Evolutionary conservation across 768 basidiomycete species (phyloP), one percentile per base, ranked within the genome.

Genomic region (Daedalea quercina): DNA sequence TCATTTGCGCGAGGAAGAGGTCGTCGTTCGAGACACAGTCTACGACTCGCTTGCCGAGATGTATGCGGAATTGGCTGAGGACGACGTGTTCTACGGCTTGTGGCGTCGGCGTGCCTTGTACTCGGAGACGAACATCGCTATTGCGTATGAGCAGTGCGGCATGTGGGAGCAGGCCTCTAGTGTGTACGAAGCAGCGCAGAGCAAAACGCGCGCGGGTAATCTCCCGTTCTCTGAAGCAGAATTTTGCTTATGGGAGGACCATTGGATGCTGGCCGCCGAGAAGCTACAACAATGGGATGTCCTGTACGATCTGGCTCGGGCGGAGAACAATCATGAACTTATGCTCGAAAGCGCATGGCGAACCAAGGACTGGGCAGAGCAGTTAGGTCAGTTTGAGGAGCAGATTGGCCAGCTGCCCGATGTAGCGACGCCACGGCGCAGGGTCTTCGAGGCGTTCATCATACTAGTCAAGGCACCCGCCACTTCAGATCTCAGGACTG

Each of bases 221-320:
- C 82, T 96, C 50, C 84, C 94, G 1, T 98, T 94, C 72, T 87
- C 89, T 12, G 96, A 99, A 67, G 77, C 87, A 1, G 96, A 99
- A 67, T 97, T 94, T 67, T 93, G 90, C 61, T 74, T 99, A 19
- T 99, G 96, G 96, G 96, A 99, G 63, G 96, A 99, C 66, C 96
- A 99, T 67, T 99, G 96, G 95, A 89, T 99, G 54, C 72, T 94
- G 8, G 80, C 94, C 1, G 87, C 93, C 0, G 91, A 95, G 71
- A 99, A 99, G 68, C 74, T 99, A 17, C 96, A 98, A 65, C 90
- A 96, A 56, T 99, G 96, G 96, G 96, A 99, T 54, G 81, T 88
- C 20, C 77, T 99, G 3, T 82, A 89, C 57, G 96, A 99, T 49
- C 80, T 99, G 19, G 93, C 92, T 1, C 84, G 84, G 59, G 81